These are phyloP conservation scores for Rhizopogon parksii DNA, from an alignment of 1,284 basidiomycete genomes.

Conservation along the genomic window DNA sequence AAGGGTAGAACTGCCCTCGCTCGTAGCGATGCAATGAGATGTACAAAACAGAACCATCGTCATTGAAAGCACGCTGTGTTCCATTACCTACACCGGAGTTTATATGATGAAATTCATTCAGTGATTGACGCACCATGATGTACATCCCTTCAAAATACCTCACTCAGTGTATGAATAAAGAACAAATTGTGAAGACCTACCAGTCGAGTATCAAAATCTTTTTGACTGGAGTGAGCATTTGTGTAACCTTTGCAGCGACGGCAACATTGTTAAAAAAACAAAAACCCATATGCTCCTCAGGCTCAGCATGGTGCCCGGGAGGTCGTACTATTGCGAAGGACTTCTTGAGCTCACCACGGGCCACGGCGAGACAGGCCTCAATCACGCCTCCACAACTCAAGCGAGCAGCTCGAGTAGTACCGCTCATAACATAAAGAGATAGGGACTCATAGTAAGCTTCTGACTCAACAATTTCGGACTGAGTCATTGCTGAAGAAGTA, in stretches of 20 bases:
- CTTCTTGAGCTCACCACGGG: conserved; percentile 75
- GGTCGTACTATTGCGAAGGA: conserved; percentile 94
- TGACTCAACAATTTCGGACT: conserved; percentile 67
- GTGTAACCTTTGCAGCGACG: conserved; percentile 80
- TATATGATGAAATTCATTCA: conserved; percentile 3
- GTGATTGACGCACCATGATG: conserved; percentile 70
- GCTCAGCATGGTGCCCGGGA: conserved; percentile 98
- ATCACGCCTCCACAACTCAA: conserved; percentile 94
- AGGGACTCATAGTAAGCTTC: conserved; percentile 80
- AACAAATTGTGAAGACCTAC: conserved; percentile 42
- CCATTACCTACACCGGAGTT: conserved; percentile 69
- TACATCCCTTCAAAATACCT: conserved; percentile 69
- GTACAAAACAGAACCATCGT: conserved; percentile 89
- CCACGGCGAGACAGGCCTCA: conserved; percentile 85
- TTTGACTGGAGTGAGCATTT: conserved; percentile 60
- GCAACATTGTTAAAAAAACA: conserved; percentile 99
- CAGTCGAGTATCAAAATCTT: conserved; percentile 93
- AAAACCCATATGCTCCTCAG: conserved; percentile 97
- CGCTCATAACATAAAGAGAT: conserved; percentile 87
- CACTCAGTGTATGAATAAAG: conserved; percentile 10
- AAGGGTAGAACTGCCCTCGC: conserved; percentile 87
- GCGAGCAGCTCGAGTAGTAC: conserved; percentile 79
- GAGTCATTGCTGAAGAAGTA: conserved; percentile 51
- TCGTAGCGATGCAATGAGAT: conserved; percentile 96
- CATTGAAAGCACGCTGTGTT: conserved; percentile 91